These are phyloP conservation scores for Adansonia grandidieri DNA, from an alignment of 441 rosid species.

Conservation along the genomic window DNA sequence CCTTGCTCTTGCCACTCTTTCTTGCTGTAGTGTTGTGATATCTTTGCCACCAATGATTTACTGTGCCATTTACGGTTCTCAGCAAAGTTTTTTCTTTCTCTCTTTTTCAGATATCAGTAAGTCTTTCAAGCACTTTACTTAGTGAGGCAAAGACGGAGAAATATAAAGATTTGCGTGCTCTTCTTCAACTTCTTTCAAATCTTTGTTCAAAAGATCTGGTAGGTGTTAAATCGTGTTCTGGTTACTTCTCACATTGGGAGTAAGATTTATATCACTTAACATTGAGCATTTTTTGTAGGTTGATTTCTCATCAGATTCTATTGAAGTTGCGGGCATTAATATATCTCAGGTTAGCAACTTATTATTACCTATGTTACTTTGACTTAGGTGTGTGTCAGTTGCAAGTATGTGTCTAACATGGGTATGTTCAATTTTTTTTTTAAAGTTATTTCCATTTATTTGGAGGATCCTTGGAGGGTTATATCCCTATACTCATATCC, in stretches of 20 bases:
- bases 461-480: too few relatives aligned
- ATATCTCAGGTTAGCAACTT: slow-evolving; percentile 74
- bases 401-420: too few relatives aligned
- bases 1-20: not conserved
- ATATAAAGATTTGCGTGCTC: slow-evolving; percentile 91
- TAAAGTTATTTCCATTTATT: too few relatives aligned
- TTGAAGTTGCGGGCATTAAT: slow-evolving; percentile 66
- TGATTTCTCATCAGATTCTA: slow-evolving; percentile 85
- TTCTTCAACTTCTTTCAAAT: slow-evolving; percentile 94
- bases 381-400: too few relatives aligned
- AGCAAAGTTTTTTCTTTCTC: slow-evolving; percentile 12
- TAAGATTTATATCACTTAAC: slow-evolving; percentile 3
- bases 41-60: slow-evolving; percentile 13
- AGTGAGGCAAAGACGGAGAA: slow-evolving; percentile 82
- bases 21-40: not conserved
- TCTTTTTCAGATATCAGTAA: slow-evolving; percentile 67
- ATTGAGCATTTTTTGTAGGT: slow-evolving; percentile 53
- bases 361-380: not conserved
- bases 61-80: slow-evolving; percentile 10
- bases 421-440: too few relatives aligned
- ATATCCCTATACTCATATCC: too few relatives aligned
- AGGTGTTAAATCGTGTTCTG: slow-evolving; percentile 21
- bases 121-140: slow-evolving; percentile 77
- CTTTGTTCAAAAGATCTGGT: slow-evolving; percentile 98
- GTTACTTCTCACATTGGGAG: not conserved